A percentile compares a stretch with the other conserved stretches of the same genome.
phyloP scores from a whole-genome alignment of 768 basidiomycete genomes.

The Calocybe indica region DNA sequence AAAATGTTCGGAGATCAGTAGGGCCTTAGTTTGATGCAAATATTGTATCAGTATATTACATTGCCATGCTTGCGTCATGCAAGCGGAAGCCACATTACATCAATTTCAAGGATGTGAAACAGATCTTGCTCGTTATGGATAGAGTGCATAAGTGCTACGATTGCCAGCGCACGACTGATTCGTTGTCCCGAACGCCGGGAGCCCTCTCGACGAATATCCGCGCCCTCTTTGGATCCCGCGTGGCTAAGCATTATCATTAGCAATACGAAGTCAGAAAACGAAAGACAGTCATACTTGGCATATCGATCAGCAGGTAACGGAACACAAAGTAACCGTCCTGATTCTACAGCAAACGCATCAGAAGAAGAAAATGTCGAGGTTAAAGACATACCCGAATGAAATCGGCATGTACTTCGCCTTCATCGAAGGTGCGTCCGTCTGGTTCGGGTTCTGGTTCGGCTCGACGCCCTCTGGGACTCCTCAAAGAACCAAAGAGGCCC shows the following conservation, averaged over 20 bases:
- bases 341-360: conserved; percentile 38
- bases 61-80: neutral
- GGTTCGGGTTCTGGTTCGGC: conserved; percentile 22
- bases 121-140: too few species aligned
- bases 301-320: conserved; percentile 71
- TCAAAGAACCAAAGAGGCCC: conserved; percentile 66
- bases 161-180: conserved; percentile 66
- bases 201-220: conserved; percentile 68
- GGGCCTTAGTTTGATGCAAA: conserved; percentile 4
- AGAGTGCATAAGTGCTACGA: conserved; percentile 14
- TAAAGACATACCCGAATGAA: conserved; percentile 51
- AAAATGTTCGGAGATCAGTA: conserved; percentile 88
- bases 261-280: conserved; percentile 6
- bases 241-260: conserved; percentile 12
- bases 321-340: conserved; percentile 73
- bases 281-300: conserved; percentile 55
- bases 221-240: conserved; percentile 52
- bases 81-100: too few species aligned
- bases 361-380: conserved; percentile 6
- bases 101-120: too few species aligned
- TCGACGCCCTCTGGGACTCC: conserved; percentile 26
- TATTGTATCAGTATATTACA: conserved; percentile 1
- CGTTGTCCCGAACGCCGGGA: conserved; percentile 63
- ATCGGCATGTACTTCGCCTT: conserved; percentile 80
- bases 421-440: conserved; percentile 46